Evolutionary conservation across 768 basidiomycete species (phyloP).

Genomic region (Cyclocybe cylindracea): DNA sequence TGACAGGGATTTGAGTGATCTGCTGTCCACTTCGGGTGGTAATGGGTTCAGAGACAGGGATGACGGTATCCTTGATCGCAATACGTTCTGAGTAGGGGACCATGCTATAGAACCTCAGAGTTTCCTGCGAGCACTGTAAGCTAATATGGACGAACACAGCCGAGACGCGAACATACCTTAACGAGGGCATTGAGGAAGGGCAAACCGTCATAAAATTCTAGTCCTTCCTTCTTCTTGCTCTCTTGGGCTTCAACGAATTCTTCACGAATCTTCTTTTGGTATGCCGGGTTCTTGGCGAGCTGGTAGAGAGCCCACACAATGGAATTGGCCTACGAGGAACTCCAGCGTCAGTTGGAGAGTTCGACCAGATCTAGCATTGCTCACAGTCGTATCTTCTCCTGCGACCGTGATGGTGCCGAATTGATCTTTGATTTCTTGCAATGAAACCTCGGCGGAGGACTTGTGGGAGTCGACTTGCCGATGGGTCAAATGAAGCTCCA

Average conservation of each 20-base stretch:
- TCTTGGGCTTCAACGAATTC: background rate
- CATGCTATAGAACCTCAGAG: slow-evolving; percentile 1
- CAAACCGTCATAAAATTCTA: slow-evolving; percentile 2
- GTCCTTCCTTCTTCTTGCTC: background rate
- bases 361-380: background rate
- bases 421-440: slow-evolving; percentile 3
- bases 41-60: slow-evolving; percentile 1
- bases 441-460: background rate
- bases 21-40: background rate
- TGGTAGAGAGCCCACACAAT: slow-evolving; percentile 4
- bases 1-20: background rate
- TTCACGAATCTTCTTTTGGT: slow-evolving; percentile 2
- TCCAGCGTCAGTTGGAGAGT: background rate
- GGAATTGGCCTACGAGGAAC: background rate
- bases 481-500: background rate
- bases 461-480: background rate
- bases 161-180: background rate
- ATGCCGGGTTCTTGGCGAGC: background rate
- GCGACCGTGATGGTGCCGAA: slow-evolving; percentile 4
- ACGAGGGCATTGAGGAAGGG: slow-evolving; percentile 8
- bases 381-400: slow-evolving; percentile 8
- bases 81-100: slow-evolving; percentile 4
- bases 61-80: background rate
- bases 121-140: background rate
- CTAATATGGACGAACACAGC: background rate